A percentile compares a stretch with the other conserved stretches of the same genome.
Evolutionary conservation across 208 protist genomes (phyloP).

Genomic region (Spongospora subterranea): DNA sequence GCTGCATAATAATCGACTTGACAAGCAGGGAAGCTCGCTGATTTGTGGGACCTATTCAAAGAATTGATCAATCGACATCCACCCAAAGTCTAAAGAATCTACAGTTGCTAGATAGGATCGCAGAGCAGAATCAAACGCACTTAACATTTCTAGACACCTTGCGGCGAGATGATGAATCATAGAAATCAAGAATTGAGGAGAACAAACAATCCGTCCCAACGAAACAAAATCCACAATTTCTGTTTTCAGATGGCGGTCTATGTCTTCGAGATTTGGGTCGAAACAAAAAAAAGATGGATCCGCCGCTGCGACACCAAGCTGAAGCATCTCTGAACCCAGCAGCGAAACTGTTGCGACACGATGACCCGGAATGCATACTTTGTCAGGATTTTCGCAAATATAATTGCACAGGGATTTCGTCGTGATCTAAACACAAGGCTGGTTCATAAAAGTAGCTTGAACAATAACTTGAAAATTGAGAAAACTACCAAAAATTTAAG

Average conservation of each 20-base stretch:
- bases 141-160: neutral
- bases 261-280: neutral
- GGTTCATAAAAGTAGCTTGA: neutral
- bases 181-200: neutral
- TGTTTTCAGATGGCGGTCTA: neutral
- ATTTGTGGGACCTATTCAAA: neutral
- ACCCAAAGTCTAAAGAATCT: neutral
- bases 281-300: neutral
- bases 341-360: neutral
- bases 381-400: neutral
- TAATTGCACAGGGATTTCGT: neutral
- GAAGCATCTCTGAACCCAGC: slow-evolving; percentile 7
- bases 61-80: neutral
- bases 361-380: neutral
- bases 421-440: neutral
- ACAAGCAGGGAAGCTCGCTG: neutral
- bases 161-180: neutral
- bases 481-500: neutral
- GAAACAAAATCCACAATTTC: neutral
- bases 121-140: neutral
- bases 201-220: slow-evolving; percentile 2
- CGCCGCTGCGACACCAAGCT: neutral
- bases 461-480: neutral
- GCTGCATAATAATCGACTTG: neutral
- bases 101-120: neutral